These are phyloP conservation scores for Musa itinerans DNA, from an alignment of 176 grass and related monocot genomes.

Conservation along the genomic window DNA sequence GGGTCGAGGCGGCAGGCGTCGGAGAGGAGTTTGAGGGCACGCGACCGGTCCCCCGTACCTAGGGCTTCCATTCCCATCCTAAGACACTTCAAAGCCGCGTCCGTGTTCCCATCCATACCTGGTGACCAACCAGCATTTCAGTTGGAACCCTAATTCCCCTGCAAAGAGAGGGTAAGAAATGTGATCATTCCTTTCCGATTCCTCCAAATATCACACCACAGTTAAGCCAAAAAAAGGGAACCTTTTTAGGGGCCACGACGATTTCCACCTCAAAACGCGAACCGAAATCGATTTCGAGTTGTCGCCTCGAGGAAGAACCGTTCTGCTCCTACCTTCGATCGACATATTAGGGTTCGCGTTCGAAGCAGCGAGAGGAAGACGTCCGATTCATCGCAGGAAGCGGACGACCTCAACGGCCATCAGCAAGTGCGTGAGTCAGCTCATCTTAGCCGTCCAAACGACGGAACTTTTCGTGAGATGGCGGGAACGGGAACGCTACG, in stretches of 20 bases:
- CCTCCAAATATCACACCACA: background rate
- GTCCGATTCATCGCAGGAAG: background rate
- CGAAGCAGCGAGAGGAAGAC: background rate
- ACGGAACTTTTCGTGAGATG: background rate
- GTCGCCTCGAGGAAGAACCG: background rate
- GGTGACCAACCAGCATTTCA: background rate
- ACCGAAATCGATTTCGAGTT: background rate
- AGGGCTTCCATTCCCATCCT: slow-evolving; percentile 64
- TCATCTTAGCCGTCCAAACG: background rate
- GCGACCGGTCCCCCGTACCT: slow-evolving; percentile 40
- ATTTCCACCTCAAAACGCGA: background rate
- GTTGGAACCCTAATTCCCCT: background rate
- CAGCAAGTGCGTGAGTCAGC: background rate
- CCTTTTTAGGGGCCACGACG: too few species aligned
- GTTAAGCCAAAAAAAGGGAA: background rate
- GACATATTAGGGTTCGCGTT: background rate
- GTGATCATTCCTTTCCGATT: background rate
- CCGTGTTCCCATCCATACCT: slow-evolving; percentile 78
- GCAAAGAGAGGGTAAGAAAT: background rate
- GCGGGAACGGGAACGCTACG: background rate
- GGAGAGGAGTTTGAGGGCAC: slow-evolving; percentile 37
- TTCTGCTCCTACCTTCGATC: background rate
- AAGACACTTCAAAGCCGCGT: slow-evolving; percentile 74
- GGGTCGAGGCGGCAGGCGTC: slow-evolving; percentile 31
- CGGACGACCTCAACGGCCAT: background rate